A percentile compares a stretch with the other conserved stretches of the same genome.
Evolutionary conservation across 441 rosid species (phyloP).

Genomic region (Daphne laureola): DNA sequence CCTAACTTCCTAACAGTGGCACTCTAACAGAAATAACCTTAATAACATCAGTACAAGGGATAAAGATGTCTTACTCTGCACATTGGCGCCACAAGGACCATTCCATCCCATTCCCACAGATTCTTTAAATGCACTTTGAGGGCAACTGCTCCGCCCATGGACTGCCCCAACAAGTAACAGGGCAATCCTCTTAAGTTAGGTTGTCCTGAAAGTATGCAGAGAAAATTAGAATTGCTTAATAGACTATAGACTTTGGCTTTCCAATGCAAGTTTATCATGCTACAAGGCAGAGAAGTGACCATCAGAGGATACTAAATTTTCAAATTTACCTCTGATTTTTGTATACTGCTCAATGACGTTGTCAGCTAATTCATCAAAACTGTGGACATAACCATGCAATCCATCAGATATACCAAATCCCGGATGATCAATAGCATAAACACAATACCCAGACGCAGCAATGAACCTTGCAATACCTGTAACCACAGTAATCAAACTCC

Average conservation of each 20-base stretch:
- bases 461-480: constrained; percentile 76
- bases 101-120: constrained; percentile 68
- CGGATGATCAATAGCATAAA: constrained; percentile 86
- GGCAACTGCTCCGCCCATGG: constrained; percentile 96
- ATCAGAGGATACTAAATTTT: background rate
- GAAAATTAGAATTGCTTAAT: constrained; percentile 7
- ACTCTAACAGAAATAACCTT: background rate
- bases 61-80: constrained; percentile 64
- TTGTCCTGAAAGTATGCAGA: constrained; percentile 34
- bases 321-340: constrained; percentile 59
- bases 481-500: constrained; percentile 10
- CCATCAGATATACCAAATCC: constrained; percentile 90
- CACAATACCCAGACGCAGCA: constrained; percentile 60
- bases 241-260: background rate
- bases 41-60: constrained; percentile 8
- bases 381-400: constrained; percentile 74
- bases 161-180: constrained; percentile 74
- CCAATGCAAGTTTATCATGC: background rate
- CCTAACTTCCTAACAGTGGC: no score
- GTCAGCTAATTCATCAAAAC: constrained; percentile 64
- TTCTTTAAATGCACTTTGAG: constrained; percentile 71
- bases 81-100: constrained; percentile 95
- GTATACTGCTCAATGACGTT: constrained; percentile 62
- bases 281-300: background rate
- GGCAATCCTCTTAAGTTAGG: constrained; percentile 69